Evolutionary conservation across 2,329 filamentous ascomycete genomes (phyloP).

Genomic region (Alternaria hordeiaustralica): DNA sequence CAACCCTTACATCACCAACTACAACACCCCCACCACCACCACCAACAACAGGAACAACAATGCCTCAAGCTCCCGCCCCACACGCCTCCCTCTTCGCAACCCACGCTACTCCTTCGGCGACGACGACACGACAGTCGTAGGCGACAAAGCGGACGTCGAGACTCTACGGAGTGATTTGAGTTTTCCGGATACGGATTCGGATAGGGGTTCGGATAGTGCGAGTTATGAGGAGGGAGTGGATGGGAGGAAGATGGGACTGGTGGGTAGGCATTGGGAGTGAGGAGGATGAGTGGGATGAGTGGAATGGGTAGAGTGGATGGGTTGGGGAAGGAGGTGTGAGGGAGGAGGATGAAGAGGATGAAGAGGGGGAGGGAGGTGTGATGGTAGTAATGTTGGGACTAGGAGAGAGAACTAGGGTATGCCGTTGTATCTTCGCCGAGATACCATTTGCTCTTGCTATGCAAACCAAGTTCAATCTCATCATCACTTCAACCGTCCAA

Average conservation of each 20-base stretch:
- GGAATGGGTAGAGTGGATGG: too few species aligned
- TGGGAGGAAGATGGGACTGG: background rate
- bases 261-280: constrained; percentile 1
- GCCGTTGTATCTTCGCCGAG: too few species aligned
- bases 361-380: too few species aligned
- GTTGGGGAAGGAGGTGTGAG: too few species aligned
- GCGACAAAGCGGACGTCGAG: background rate
- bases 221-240: background rate
- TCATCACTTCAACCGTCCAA: constrained; percentile 48
- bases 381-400: background rate
- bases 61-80: background rate
- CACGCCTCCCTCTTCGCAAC: background rate
- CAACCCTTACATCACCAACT: background rate
- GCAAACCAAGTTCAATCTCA: fast-evolving
- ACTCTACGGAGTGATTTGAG: background rate
- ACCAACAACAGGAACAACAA: background rate
- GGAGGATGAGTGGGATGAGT: background rate
- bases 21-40: background rate
- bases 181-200: background rate
- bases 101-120: background rate
- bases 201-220: background rate
- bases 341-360: background rate
- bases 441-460: too few species aligned
- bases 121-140: background rate
- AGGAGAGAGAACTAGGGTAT: too few species aligned